These are phyloP conservation scores for Eimeria necatrix DNA, from an alignment of 169 alveolate genomes.

Conservation along the genomic window DNA sequence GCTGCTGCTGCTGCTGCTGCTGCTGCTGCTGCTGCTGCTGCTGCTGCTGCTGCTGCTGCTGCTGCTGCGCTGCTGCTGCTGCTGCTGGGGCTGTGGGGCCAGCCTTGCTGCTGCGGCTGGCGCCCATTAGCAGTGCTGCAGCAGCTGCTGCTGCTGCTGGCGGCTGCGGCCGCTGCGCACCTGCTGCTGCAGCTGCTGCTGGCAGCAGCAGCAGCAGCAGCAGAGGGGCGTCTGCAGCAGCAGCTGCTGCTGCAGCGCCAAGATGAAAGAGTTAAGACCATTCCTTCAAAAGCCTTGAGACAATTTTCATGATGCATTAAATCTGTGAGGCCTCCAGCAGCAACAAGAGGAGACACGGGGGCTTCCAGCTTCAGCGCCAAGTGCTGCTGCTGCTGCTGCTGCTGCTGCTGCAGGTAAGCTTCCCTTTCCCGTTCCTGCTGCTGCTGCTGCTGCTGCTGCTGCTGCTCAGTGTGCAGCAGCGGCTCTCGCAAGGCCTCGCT, in stretches of 20 bases:
- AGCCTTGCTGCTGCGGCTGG: background rate
- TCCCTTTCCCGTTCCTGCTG: background rate
- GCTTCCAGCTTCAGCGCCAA: background rate
- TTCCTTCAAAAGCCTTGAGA: background rate
- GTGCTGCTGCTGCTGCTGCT: constrained; percentile 23
- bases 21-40: no score
- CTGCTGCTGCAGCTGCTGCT: constrained; percentile 10
- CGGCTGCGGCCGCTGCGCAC: background rate
- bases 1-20: background rate
- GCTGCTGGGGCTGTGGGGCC: constrained; percentile 12
- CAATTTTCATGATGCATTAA: constrained; percentile 14
- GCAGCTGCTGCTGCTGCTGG: background rate
- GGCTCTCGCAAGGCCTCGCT: background rate
- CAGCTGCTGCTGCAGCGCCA: constrained; percentile 18
- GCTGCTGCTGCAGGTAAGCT: constrained; percentile 13
- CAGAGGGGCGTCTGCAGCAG: background rate
- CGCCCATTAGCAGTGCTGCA: background rate
- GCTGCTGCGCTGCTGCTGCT: constrained; percentile 16
- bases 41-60: background rate
- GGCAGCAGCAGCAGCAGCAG: background rate
- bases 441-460: constrained; percentile 31
- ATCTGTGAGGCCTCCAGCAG: background rate
- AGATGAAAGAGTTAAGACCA: background rate
- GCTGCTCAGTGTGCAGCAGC: background rate
- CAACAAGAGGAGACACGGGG: background rate